Evolutionary conservation across 352 stramenopile genomes (phyloP).

Genomic region (Phytopythium litorale): DNA sequence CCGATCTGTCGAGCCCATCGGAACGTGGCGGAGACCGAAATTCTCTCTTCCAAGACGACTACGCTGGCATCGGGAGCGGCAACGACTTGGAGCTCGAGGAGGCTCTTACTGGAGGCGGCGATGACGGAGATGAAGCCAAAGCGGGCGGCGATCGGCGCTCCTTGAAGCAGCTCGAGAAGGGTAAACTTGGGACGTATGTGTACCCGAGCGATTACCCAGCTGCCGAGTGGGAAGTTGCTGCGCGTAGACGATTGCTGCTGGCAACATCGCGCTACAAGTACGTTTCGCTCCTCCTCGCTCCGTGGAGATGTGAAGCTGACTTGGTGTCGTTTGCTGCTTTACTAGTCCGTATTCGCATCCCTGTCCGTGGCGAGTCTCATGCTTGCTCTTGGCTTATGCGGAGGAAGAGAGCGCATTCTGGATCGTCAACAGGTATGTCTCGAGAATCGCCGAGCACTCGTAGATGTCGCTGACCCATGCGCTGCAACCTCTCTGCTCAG

Average conservation of each 20-base stretch:
- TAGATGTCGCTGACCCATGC: neutral
- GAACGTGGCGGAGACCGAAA: slow-evolving; percentile 29
- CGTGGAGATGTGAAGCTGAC: neutral
- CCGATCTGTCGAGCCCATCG: slow-evolving; percentile 34
- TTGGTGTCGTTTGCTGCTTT: slow-evolving; percentile 7
- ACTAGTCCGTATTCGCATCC: slow-evolving; percentile 65
- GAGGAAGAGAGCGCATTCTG: slow-evolving; percentile 81
- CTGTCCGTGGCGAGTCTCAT: slow-evolving; percentile 64
- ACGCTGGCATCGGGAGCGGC: neutral
- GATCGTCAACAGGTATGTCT: slow-evolving; percentile 74
- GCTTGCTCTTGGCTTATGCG: slow-evolving; percentile 66
- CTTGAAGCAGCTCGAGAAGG: slow-evolving; percentile 56
- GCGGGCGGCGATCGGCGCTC: slow-evolving; percentile 27
- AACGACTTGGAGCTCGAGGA: slow-evolving; percentile 16
- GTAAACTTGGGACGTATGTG: slow-evolving; percentile 56
- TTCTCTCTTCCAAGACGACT: slow-evolving; percentile 28
- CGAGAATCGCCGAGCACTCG: neutral
- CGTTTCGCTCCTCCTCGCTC: slow-evolving; percentile 5
- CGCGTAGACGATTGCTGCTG: slow-evolving; percentile 59
- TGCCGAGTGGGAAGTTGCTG: slow-evolving; percentile 52
- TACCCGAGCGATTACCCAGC: slow-evolving; percentile 60
- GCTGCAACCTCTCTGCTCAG: slow-evolving; percentile 12
- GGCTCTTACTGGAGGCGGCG: neutral
- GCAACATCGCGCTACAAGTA: slow-evolving; percentile 73
- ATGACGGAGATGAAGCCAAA: slow-evolving; percentile 14